These are phyloP conservation scores for Thraustotheca clavata DNA, from an alignment of 352 stramenopile species.

Conservation along the genomic window DNA sequence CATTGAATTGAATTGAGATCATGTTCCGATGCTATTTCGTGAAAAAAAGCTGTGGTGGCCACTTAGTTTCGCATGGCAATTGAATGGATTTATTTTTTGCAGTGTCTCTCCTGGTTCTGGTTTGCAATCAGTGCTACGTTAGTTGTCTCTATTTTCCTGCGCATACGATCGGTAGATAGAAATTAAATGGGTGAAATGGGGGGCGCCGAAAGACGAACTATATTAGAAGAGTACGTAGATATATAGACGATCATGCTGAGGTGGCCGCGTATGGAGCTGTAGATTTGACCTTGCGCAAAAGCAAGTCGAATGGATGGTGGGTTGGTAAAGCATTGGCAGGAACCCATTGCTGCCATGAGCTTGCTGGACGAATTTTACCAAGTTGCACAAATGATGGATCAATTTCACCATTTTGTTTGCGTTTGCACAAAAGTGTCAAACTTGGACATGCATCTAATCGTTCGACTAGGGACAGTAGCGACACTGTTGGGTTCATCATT, in stretches of 20 bases:
- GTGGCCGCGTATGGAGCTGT: too few species aligned
- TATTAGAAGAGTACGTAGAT: conserved; percentile 2
- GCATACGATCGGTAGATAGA: not conserved
- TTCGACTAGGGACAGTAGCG: not conserved
- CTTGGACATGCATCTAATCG: not conserved
- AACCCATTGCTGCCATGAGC: not conserved
- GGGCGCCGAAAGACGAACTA: not conserved
- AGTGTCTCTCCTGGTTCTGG: too few species aligned
- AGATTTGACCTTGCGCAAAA: not conserved
- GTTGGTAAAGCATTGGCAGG: conserved; percentile 15
- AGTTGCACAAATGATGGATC: conserved; percentile 15
- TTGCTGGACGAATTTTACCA: conserved; percentile 4
- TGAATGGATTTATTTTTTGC: too few species aligned
- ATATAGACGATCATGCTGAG: not conserved
- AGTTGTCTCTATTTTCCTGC: conserved; percentile 1
- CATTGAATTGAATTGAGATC: too few species aligned
- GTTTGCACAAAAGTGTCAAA: conserved; percentile 1
- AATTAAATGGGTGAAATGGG: not conserved
- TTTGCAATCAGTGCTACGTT: too few species aligned
- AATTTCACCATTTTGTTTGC: not conserved
- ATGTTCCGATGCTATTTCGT: too few species aligned
- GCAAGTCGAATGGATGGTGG: conserved; percentile 15
- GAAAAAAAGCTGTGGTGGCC: too few species aligned
- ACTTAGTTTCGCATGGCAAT: too few species aligned
- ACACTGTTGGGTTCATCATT: not conserved